Evolutionary conservation across 1,139 yeast species (phyloP).

Genomic region (Scheffersomyces stambukii): DNA sequence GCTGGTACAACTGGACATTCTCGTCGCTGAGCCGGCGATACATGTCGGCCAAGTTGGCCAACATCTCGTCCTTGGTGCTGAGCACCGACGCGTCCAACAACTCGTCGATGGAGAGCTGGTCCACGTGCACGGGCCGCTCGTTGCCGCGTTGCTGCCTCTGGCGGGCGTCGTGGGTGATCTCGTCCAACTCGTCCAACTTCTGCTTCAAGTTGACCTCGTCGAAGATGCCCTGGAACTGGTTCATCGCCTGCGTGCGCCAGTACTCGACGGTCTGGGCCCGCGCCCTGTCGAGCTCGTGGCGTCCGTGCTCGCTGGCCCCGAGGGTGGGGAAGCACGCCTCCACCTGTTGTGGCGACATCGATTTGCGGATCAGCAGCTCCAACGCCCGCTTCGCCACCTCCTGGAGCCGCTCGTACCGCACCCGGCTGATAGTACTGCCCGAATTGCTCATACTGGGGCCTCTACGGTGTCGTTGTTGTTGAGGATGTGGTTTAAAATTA

Average conservation of each 20-base stretch:
- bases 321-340: slow-evolving; percentile 65
- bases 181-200: slow-evolving; percentile 65
- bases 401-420: slow-evolving; percentile 51
- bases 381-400: slow-evolving; percentile 64
- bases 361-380: slow-evolving; percentile 56
- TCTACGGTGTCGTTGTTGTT: slow-evolving; percentile 2
- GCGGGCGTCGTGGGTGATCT: slow-evolving; percentile 53
- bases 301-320: slow-evolving; percentile 47
- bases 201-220: slow-evolving; percentile 54
- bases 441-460: too few relatives aligned
- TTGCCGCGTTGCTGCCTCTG: slow-evolving; percentile 18
- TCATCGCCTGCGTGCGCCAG: slow-evolving; percentile 54
- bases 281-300: slow-evolving; percentile 50
- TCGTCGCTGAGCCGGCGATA: slow-evolving; percentile 35
- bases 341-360: slow-evolving; percentile 57
- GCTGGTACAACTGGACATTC: slow-evolving; percentile 26
- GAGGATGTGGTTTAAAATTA: not conserved
- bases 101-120: slow-evolving; percentile 28
- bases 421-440: too few relatives aligned
- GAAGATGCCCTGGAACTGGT: slow-evolving; percentile 66
- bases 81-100: slow-evolving; percentile 31
- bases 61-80: slow-evolving; percentile 19
- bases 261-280: slow-evolving; percentile 56
- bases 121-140: slow-evolving; percentile 25
- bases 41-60: slow-evolving; percentile 31